Evolutionary conservation across 441 rosid species (phyloP), one percentile per base, ranked within the genome.

Genomic region (Erysimum pusillum): DNA sequence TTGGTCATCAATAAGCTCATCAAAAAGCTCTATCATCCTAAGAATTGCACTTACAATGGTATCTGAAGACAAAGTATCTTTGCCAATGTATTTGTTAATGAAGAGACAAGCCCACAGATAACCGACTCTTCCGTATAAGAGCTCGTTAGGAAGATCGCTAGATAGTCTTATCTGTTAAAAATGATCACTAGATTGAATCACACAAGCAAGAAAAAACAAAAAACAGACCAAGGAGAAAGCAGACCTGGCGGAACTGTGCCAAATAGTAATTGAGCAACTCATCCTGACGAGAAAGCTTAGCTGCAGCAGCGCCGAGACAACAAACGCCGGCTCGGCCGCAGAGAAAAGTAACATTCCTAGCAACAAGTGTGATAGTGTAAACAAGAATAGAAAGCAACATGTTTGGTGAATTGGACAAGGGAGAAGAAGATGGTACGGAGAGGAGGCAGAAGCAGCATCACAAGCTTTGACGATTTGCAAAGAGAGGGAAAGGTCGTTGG

Each of bases 281-380:
- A 8, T 63, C 35, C 28, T 84, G 78, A 22, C 83, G 81, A 14
- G 80, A 73, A 71, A 62, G 70, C 78, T 84, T 85, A 8, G 88
- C 88, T 25, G 80, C 89, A 57, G 74, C 90, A n/a, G 88, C 87
- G 25, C 87, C 92, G 34, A 86, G 90, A 64, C 80, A 87, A 77
- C 80, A 87, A 34, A 87, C 85, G 39, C 88, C 89, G 13, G 88
- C 88, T 52, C 86, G 84, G 70, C 92, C 92, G 81, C 89, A 85
- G 51, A 88, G 31, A 46, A 86, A 88, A 4, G 92, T 83, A 22
- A 80, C 83, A 52, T 80, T 79, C 79, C 90, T 83, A 65, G 10
- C 9, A 69, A 51, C 14, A 41, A 72, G 10, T 42, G 11, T 31
- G 38, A 61, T 20, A 45, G 1, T 58, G 48, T 31, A 63, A 42